phyloP scores from a whole-genome alignment of 106 monocot genomes.

The Dendrobium chrysotoxum region DNA sequence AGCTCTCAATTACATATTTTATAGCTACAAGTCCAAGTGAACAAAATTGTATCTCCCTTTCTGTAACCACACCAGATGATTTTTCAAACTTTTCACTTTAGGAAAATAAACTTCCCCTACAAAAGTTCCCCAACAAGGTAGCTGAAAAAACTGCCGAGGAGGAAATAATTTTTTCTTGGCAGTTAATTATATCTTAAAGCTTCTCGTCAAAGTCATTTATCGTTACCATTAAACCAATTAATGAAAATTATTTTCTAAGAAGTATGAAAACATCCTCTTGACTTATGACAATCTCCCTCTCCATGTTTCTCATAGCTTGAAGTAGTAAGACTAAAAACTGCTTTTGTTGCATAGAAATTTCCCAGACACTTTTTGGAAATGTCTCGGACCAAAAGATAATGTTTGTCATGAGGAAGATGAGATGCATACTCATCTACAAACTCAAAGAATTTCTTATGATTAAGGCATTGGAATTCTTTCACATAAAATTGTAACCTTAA shows the following conservation, averaged over 20 bases:
- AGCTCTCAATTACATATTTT: slow-evolving; percentile 46
- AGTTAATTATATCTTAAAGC: slow-evolving; percentile 18
- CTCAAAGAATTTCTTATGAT: slow-evolving; percentile 36
- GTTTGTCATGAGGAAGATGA: slow-evolving; percentile 22
- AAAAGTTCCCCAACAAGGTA: slow-evolving; percentile 26
- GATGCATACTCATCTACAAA: slow-evolving; percentile 35
- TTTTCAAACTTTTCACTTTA: not conserved
- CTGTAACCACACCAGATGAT: not conserved
- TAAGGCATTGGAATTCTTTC: slow-evolving; percentile 32
- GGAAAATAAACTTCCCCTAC: not conserved
- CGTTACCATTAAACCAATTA: slow-evolving; percentile 23
- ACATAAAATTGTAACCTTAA: slow-evolving; percentile 32
- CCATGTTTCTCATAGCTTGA: slow-evolving; percentile 24
- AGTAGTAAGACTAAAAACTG: slow-evolving; percentile 33
- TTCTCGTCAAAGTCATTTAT: slow-evolving; percentile 6
- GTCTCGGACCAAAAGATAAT: slow-evolving; percentile 8
- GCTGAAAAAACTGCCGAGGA: slow-evolving; percentile 32
- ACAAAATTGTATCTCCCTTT: not conserved
- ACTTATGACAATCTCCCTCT: slow-evolving; percentile 3
- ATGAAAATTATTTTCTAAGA: slow-evolving; percentile 55
- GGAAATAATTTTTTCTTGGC: slow-evolving; percentile 7
- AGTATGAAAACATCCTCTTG: slow-evolving; percentile 23
- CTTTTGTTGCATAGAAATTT: slow-evolving; percentile 25
- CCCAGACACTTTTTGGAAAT: not conserved
- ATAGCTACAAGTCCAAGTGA: slow-evolving; percentile 17